Evolutionary conservation across 2,329 filamentous ascomycete species (phyloP).

Genomic region (Coleophoma crateriformis): DNA sequence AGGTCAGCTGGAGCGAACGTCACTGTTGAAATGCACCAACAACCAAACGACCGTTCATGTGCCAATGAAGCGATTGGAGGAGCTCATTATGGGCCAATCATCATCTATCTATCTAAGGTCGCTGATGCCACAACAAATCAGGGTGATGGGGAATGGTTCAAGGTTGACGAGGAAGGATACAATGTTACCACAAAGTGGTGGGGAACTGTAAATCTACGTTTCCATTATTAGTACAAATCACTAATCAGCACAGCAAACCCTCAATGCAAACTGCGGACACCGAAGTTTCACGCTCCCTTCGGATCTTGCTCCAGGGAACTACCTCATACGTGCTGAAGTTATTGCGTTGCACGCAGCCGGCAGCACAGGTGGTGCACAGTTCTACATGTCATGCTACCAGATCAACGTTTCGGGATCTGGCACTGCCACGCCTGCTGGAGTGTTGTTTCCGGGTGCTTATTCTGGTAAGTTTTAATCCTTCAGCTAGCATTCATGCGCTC

Average conservation of each 20-base stretch:
- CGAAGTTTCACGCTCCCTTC: slow-evolving; percentile 42
- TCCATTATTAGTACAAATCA: neutral
- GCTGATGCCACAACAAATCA: slow-evolving; percentile 38
- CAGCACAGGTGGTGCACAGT: slow-evolving; percentile 29
- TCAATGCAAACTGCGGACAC: slow-evolving; percentile 37
- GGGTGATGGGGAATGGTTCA: slow-evolving; percentile 43
- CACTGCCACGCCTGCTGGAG: slow-evolving; percentile 32
- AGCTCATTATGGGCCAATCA: slow-evolving; percentile 47
- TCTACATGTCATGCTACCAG: slow-evolving; percentile 35
- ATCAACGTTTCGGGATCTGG: slow-evolving; percentile 39
- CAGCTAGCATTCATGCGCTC: no score
- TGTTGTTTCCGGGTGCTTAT: slow-evolving; percentile 41
- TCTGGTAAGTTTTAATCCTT: no score
- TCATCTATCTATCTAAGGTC: slow-evolving; percentile 46
- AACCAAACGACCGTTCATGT: slow-evolving; percentile 40
- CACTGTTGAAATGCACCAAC: slow-evolving; percentile 53
- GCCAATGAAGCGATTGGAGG: slow-evolving; percentile 45
- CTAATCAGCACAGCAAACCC: slow-evolving; percentile 5
- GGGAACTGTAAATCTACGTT: slow-evolving; percentile 10
- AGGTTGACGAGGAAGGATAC: slow-evolving; percentile 32
- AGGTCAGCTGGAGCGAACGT: slow-evolving; percentile 35
- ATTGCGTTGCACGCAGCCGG: slow-evolving; percentile 47
- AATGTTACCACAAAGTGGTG: slow-evolving; percentile 10
- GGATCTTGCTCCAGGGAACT: slow-evolving; percentile 46
- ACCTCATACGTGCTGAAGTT: slow-evolving; percentile 48